phyloP scores from a whole-genome alignment of 1,284 basidiomycete genomes.

The Kalmanozyma brasiliensis region DNA sequence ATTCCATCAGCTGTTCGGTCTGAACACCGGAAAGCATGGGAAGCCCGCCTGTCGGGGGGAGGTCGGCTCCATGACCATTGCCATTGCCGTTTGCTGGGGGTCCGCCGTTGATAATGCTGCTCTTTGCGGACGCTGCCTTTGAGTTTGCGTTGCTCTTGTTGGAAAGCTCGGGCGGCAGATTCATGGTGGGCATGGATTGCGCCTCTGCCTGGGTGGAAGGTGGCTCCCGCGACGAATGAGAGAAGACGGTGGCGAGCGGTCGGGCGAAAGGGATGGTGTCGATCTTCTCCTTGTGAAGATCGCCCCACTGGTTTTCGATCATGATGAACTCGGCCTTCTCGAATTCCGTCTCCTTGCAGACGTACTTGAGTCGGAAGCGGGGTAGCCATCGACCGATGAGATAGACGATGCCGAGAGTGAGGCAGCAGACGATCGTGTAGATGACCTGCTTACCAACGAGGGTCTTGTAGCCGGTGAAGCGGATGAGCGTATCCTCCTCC shows the following conservation, averaged over 20 bases:
- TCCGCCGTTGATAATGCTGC: constrained; percentile 49
- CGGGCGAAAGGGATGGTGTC: constrained; percentile 62
- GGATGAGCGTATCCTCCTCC: constrained; percentile 90
- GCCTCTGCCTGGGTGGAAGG: constrained; percentile 61
- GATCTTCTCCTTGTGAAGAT: constrained; percentile 55
- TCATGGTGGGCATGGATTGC: constrained; percentile 42
- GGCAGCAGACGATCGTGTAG: constrained; percentile 79
- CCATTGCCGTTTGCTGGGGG: constrained; percentile 3
- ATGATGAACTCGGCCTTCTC: constrained; percentile 79
- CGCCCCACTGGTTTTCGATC: constrained; percentile 75
- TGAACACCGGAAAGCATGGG: constrained; percentile 57
- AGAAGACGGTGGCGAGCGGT: constrained; percentile 63
- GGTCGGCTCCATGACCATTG: constrained; percentile 11
- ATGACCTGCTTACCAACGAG: constrained; percentile 75
- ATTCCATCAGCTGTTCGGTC: constrained; percentile 64
- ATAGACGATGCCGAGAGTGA: constrained; percentile 80
- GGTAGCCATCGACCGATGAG: constrained; percentile 95
- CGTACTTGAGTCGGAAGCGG: constrained; percentile 84
- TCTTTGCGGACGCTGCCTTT: constrained; percentile 44
- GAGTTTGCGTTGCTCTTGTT: constrained; percentile 40
- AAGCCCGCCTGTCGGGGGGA: constrained; percentile 8
- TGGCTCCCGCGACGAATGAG: constrained; percentile 62
- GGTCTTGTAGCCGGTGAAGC: constrained; percentile 88
- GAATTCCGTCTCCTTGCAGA: constrained; percentile 86
- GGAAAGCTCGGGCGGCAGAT: constrained; percentile 34